Percentiles rank a stretch among this genome's conserved stretches.
These are phyloP conservation scores for Pneumocystis oryctolagi DNA, from an alignment of 1,139 yeast genomes.

Conservation along the genomic window DNA sequence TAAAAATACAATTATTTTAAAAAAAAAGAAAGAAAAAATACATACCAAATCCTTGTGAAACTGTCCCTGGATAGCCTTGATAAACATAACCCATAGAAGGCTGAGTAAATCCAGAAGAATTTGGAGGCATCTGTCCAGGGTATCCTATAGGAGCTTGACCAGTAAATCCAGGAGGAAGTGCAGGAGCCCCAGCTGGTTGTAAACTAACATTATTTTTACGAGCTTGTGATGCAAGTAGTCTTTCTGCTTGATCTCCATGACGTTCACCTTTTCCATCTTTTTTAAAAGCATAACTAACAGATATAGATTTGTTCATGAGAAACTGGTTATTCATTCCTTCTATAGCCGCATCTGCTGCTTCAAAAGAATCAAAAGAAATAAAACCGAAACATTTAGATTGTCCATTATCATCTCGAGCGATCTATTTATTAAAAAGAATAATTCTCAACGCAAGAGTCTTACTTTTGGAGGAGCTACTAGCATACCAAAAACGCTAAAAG, in stretches of 20 bases:
- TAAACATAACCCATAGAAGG: not conserved
- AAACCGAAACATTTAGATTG: constrained; percentile 53
- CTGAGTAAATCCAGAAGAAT: not conserved
- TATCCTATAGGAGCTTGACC: not conserved
- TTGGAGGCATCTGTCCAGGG: not conserved
- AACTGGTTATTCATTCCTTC: constrained; percentile 53
- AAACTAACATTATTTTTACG: constrained; percentile 22
- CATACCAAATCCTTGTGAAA: not conserved
- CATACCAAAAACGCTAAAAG: constrained; percentile 60
- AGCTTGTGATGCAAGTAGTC: constrained; percentile 60
- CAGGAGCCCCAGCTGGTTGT: constrained; percentile 1
- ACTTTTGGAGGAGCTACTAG: constrained; percentile 36
- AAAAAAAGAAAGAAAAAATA: not conserved
- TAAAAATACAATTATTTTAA: not conserved
- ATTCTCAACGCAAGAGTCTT: not conserved
- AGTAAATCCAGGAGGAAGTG: not conserved
- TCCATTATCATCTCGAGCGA: constrained; percentile 41
- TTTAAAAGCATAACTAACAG: constrained; percentile 59
- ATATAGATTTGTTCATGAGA: constrained; percentile 50
- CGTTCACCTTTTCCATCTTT: constrained; percentile 40
- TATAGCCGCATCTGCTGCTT: constrained; percentile 58
- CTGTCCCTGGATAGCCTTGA: not conserved
- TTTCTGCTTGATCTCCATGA: constrained; percentile 73
- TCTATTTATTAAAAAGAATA: constrained; percentile 7
- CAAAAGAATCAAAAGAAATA: constrained; percentile 45